phyloP scores from a whole-genome alignment of 1,284 basidiomycete genomes.

The Heterobasidion irregulare region DNA sequence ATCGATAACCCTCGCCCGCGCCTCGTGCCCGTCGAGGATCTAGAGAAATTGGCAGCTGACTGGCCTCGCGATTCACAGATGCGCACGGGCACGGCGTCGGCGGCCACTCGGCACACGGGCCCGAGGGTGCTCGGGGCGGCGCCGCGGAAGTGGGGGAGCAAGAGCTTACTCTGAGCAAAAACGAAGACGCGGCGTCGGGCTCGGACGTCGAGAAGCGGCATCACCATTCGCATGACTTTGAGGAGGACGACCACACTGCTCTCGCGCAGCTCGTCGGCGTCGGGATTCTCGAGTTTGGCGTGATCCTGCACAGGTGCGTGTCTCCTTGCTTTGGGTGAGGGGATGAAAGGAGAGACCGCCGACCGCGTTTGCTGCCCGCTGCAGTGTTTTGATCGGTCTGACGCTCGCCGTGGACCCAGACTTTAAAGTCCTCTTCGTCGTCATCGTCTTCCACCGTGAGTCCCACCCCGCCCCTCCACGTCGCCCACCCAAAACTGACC shows the following conservation, averaged over 20 bases:
- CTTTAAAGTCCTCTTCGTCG: conserved; percentile 85
- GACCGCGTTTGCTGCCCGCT: neutral
- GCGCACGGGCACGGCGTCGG: conserved; percentile 59
- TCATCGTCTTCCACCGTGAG: conserved; percentile 85
- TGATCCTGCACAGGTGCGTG: conserved; percentile 70
- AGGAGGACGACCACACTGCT: conserved; percentile 27
- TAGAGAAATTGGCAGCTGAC: neutral
- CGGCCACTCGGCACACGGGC: conserved; percentile 64
- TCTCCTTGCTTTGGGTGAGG: neutral
- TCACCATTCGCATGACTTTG: neutral
- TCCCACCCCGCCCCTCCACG: conserved; percentile 3
- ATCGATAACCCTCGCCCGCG: too few relatives aligned
- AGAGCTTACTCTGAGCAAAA: neutral
- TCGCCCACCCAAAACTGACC: neutral
- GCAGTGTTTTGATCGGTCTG: conserved; percentile 80
- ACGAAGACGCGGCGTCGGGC: conserved; percentile 9
- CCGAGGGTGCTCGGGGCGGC: conserved; percentile 28
- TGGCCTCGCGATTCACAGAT: conserved; percentile 27
- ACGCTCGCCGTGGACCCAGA: conserved; percentile 81
- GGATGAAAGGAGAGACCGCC: neutral
- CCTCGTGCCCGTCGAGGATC: too few relatives aligned
- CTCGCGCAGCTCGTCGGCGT: conserved; percentile 80
- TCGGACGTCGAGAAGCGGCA: conserved; percentile 10
- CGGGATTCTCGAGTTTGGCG: conserved; percentile 87
- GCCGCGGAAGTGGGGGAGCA: neutral